Evolutionary conservation across 2,329 filamentous ascomycete genomes (phyloP), one percentile per base, ranked within the genome.

Genomic region (Claviceps sorghi): DNA sequence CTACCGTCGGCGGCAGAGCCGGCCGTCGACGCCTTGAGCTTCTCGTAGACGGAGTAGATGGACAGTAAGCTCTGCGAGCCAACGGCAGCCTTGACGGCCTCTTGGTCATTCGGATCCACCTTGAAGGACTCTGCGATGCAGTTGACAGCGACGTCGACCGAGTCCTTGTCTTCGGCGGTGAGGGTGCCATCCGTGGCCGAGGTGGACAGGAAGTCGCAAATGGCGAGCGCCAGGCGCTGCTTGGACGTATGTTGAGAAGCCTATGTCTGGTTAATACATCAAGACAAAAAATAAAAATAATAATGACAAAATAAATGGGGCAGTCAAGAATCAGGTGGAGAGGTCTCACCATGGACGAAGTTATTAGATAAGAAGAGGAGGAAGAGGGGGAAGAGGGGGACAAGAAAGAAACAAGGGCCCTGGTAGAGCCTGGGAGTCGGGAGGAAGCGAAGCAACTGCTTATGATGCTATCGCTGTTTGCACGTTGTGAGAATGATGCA

Each of bases 41-140:
- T 95, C 73, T 98, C 93, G 72, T 96, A 97, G 58, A 96, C 89
- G 64, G 82, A 82, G 77, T 94, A 98, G 72, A 98, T 94, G 68
- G 84, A 83, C 56, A 89, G 77, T 56, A 98, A 83, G 66, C 84
- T 90, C 74, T 97, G 89, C 58, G 83, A 79, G 63, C 89, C 90
- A 58, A 95, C 75, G 59, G 90, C 88, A 59, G 86, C 80, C 58
- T 80, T 73, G 61, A 91, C 74, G 61, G 88, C 83, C 52, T 78
- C 73, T 62, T 81, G 75, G 70, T 95, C 83, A 57, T 77, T 72
- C n/a, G 88, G 80, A 70, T 97, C 89, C 63, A 98, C 86, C 69
- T 94, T 88, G 80, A 97, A 98, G 60, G 86, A 85, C 67, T 97
- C 91, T 60, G 84, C 80, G 69, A 98, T 97, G 73, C 91, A 96